phyloP scores from a whole-genome alignment of 2,329 filamentous ascomycete species.

The Hypoxylon sp. region DNA sequence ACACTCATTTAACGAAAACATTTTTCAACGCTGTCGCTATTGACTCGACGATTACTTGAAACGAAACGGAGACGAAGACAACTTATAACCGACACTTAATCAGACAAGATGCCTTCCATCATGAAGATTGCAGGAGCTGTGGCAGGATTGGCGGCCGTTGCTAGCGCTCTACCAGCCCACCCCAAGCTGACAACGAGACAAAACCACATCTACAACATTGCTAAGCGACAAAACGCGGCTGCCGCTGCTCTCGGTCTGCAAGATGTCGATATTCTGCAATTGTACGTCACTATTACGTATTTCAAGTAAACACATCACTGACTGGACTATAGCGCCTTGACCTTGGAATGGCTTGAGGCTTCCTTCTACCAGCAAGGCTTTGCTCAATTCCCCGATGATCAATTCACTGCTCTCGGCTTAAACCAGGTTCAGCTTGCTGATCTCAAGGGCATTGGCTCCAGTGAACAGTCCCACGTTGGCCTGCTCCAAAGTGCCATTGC shows the following conservation, averaged over 20 bases:
- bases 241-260: conserved; percentile 63
- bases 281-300: conserved; percentile 59
- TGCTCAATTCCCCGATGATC: conserved; percentile 72
- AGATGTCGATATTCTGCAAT: conserved; percentile 71
- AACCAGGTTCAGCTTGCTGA: conserved; percentile 68
- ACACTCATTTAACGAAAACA: conserved; percentile 37
- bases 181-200: conserved; percentile 62
- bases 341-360: conserved; percentile 81
- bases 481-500: conserved; percentile 73
- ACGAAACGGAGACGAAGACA: conserved; percentile 49
- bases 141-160: conserved; percentile 62
- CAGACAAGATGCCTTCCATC: conserved; percentile 63
- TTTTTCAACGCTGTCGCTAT: conserved; percentile 44
- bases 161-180: conserved; percentile 63
- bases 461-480: conserved; percentile 74
- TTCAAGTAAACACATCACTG: conserved; percentile 31
- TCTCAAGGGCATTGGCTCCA: conserved; percentile 72
- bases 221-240: conserved; percentile 66
- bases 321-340: conserved; percentile 69
- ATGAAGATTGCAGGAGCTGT: conserved; percentile 61
- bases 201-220: conserved; percentile 62
- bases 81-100: conserved; percentile 48
- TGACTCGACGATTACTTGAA: conserved; percentile 31
- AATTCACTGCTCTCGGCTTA: conserved; percentile 76
- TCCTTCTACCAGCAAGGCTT: conserved; percentile 81